These are phyloP conservation scores for Flaveria sonorensis DNA, from an alignment of 129 eudicot species.

Conservation along the genomic window DNA sequence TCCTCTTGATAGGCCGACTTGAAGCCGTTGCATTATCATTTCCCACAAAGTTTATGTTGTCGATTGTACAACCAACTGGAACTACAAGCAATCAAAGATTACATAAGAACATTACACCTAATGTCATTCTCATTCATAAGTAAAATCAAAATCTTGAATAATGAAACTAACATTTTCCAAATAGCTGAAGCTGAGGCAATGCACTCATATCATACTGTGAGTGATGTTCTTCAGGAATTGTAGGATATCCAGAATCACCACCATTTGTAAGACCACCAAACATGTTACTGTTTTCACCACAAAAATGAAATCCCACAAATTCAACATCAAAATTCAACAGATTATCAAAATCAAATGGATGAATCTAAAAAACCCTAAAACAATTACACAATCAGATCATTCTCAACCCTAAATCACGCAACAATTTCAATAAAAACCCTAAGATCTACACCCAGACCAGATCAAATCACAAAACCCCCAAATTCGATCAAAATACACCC, in stretches of 20 bases:
- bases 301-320: constrained; percentile 8
- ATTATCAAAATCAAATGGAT: not conserved
- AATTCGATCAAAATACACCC: not conserved
- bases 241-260: constrained; percentile 27
- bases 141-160: not conserved
- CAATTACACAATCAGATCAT: constrained; percentile 2
- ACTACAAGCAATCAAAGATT: constrained; percentile 21
- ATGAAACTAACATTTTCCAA: constrained; percentile 53
- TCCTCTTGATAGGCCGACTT: constrained; percentile 45
- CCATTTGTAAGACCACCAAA: constrained; percentile 27
- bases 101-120: not conserved
- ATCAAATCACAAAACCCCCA: not conserved
- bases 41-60: constrained; percentile 40
- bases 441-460: not conserved
- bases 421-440: not conserved
- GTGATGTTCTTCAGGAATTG: not conserved
- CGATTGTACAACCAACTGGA: constrained; percentile 45
- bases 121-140: not conserved
- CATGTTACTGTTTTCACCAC: constrained; percentile 11
- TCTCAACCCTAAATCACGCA: not conserved
- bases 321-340: constrained; percentile 18
- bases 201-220: constrained; percentile 44
- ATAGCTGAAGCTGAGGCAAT: constrained; percentile 60
- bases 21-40: constrained; percentile 39
- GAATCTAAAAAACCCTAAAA: constrained; percentile 4